Evolutionary conservation across 2,329 filamentous ascomycete species (phyloP).

Genomic region (Colletotrichum lentis): DNA sequence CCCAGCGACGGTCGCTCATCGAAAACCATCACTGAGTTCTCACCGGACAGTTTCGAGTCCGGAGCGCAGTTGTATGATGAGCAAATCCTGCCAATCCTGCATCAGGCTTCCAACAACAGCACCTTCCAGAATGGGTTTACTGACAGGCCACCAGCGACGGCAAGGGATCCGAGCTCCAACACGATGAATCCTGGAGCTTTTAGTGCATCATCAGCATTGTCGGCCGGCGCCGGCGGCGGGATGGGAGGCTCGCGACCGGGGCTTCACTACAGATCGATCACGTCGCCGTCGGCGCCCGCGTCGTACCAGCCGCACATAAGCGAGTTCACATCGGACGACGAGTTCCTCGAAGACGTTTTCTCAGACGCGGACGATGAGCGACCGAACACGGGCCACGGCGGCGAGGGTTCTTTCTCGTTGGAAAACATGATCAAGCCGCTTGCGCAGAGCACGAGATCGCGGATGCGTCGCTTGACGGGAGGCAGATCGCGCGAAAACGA

Average conservation of each 20-base stretch:
- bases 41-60: conserved; percentile 72
- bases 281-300: conserved; percentile 73
- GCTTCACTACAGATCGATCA: conserved; percentile 83
- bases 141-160: conserved; percentile 71
- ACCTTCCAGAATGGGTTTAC: conserved; percentile 89
- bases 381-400: conserved; percentile 49
- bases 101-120: conserved; percentile 82
- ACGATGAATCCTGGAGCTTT: conserved; percentile 71
- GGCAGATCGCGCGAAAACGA: conserved; percentile 55
- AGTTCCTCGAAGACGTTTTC: conserved; percentile 75
- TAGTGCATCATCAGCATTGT: conserved; percentile 51
- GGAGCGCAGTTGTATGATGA: conserved; percentile 90
- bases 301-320: conserved; percentile 64
- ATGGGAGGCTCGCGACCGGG: conserved; percentile 61
- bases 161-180: conserved; percentile 67
- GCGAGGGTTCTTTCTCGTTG: conserved; percentile 62
- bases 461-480: conserved; percentile 70
- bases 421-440: conserved; percentile 70
- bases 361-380: conserved; percentile 78
- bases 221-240: conserved; percentile 5
- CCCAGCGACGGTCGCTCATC: conserved; percentile 69
- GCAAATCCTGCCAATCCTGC: conserved; percentile 87
- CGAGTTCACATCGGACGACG: conserved; percentile 79
- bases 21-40: conserved; percentile 70
- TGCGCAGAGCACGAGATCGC: conserved; percentile 64